Base-by-base conservation (phyloP, 2,329 filamentous ascomycete genomes). In the Aureobasidium sp. region DNA sequence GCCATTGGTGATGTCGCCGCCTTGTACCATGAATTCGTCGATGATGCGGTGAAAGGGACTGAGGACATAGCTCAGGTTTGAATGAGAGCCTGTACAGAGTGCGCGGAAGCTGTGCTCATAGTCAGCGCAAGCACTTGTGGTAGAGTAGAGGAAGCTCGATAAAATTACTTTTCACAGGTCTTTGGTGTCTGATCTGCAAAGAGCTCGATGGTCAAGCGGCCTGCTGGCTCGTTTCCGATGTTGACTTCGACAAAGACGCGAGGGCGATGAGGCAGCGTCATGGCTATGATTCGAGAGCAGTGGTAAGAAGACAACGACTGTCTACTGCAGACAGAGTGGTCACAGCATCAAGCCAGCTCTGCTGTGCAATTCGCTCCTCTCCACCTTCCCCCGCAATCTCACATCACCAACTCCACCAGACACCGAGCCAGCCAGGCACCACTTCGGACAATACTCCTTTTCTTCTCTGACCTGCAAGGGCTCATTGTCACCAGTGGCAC, bases 11-110 rank as follows among this genome's bases (percentile, higher is more conserved):
- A 71, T 71, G 55, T 73, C 70, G 16, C 70, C 70, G 39, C 70
- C 70, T 60, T 73, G 70, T 3, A 72, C 61, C 70, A 73, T 72
- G 60, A 73, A 73, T 35, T 70, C 68, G 57, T 71, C 68, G 52
- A 72, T 71, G 41, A 72, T 62, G 10, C 70, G 63, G 57, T 71
- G 70, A 58, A 72, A 70, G 16, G 68, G 66, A 4, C 63, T 61
- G 40, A 62, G 58, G 35, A 66, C 66, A 60, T 71, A 72, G 19
- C 63, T 66, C 41, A 71, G 57, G n/a, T 60, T 61, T 37, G 65
- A 55, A 57, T 69, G 61, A 44, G 69, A 64, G 56, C 66, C 68
- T 22, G 68, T 70, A 59, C 71, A 74, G 49, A 75, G 61, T 41
- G 70, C 65, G 11, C 70, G 70, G 59, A 75, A 75, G 59, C 72